Evolutionary conservation across 176 grass and related monocot genomes (phyloP), one percentile per base, ranked within the genome.

Genomic region (Juncus inflexus): DNA sequence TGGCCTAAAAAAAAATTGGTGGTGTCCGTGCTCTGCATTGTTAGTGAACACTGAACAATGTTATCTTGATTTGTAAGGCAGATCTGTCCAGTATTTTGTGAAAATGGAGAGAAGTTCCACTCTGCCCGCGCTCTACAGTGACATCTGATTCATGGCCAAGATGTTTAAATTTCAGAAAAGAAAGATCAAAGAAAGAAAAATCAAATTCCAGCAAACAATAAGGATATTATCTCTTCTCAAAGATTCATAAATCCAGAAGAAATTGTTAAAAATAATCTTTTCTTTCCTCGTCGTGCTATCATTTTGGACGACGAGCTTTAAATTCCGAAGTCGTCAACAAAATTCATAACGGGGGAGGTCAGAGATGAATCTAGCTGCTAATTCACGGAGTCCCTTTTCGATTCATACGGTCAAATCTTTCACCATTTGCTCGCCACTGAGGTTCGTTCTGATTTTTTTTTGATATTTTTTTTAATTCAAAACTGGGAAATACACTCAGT

Each of bases 371-470:
- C 66, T 39, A 38, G 36, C 10, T 37, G 35, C 65, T 4, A 53
- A n/a, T 40, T 71, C 67, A 40, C 42, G 38, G 67, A 12, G 40
- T 4, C 42, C 67, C 42, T 40, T 19, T 71, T 43, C 67, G 8
- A 12, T 16, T 42, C 38, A 0, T 55, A 3, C 12, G 6, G 3
- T 55, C 4, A 71, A 41, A 71, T 15, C 67, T 42, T 5, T 55
- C 7, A 37, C 12, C 12, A 16, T 57, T 28, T 37, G 28, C 39
- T 19, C 38, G 8, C 37, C 67, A 42, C 12, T 58, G 53, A 58
- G 67, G 67, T 71, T 58, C 57, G 53, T 67, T 3, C 42, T 51
- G 15, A 35, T 69, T 11, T 67, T 6, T 40, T 54, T 40, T n/a
- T n/a, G n/a, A 9, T 37, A 0, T 15, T 15, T 57, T 57, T 57